Evolutionary conservation across 2,329 filamentous ascomycete genomes (phyloP), one percentile per base, ranked within the genome.

Genomic region (Beauveria medogensis): DNA sequence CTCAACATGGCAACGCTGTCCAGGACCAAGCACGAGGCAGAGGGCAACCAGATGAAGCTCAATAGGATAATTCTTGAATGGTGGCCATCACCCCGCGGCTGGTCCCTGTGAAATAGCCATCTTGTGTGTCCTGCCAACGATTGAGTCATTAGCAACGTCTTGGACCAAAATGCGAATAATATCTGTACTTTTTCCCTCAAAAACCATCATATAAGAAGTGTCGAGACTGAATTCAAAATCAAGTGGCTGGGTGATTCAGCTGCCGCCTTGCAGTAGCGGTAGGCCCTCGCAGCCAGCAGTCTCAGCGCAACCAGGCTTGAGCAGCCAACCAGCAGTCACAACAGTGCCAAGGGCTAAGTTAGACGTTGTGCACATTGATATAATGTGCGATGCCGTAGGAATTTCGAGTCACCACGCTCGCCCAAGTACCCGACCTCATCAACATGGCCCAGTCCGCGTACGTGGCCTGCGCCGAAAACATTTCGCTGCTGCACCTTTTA

Each of bases 401-500:
- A 34, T 34, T 20, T 41, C 30, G 4, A n/a, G 51, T 14, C 12
- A 20, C 22, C 20, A 5, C 37, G 44, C 44, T 47, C 22, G 8
- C n/a, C 43, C 43, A 24, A 26, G 5, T 9, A 16, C 3, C 16
- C 26, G 18, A 18, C 26, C 48, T 30, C 28, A 10, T 30, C 14
- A 26, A 5, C 10, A 53, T 52, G 47, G 18, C 18, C 8, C 14
- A 59, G 18, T 46, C 56, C 16, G 30, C 40, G 7, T 22, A 44
- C 5, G 20, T 47, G 26, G 41, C 20, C 14, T 47, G 57, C 50
- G 57, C 50, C 14, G 41, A 54, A 18, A 41, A 48, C 28, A 60
- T 60, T n/a, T n/a, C 57, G 20, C 22, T 60, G n/a, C 20, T 53
- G 18, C 50, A 41, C 20, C n/a, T 60, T 2, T 18, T 60, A 6